Base-by-base conservation (phyloP, 306 rosid genomes). In the Fagus sylvatica region DNA sequence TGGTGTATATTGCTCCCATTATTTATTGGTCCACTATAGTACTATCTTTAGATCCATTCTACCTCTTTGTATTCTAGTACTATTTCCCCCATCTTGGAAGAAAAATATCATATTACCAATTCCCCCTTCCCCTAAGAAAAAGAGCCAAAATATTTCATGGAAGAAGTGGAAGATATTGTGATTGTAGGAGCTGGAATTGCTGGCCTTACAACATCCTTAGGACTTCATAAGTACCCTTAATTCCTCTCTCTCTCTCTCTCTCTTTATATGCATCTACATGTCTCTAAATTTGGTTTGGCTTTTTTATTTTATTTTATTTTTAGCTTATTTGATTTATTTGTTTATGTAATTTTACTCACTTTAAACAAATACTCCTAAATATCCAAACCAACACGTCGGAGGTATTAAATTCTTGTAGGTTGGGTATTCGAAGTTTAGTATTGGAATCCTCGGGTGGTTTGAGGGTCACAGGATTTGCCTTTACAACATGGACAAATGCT, bases 131-230 rank as follows among this genome's bases (percentile, higher is more conserved):
- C 3, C 0, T 9, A 3, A 43, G 13, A 43, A 43, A 43, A 22
- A 57, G 33, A 57, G 36, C 64, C 64, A 57, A 28, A 28, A 19
- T 9, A n/a, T n/a, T n/a, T 4, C 69, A 85, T 82, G 89, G 85
- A 65, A 71, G 77, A 36, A 51, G 84, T 19, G 6, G 73, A 79
- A 79, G 89, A 90, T 16, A 46, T 93, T 67, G 91, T 91, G 80
- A 91, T 93, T 69, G 97, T 93, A 33, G 97, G 98, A 80, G 98
- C 84, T 73, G 98, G 96, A 66, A 86, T 93, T 48, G 85, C 91
- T 57, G 97, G 97, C 33, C 96, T 93, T 6, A 28, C 98, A 4
- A 86, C 96, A 0, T 79, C 97, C 30, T 74, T 91, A 4, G 98
- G 88, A 79, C 90, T 90, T 75, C 84, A 88, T 77, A 82, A 87